These are phyloP conservation scores for Psilocybe azurescens DNA, from an alignment of 768 basidiomycete genomes.

Conservation along the genomic window DNA sequence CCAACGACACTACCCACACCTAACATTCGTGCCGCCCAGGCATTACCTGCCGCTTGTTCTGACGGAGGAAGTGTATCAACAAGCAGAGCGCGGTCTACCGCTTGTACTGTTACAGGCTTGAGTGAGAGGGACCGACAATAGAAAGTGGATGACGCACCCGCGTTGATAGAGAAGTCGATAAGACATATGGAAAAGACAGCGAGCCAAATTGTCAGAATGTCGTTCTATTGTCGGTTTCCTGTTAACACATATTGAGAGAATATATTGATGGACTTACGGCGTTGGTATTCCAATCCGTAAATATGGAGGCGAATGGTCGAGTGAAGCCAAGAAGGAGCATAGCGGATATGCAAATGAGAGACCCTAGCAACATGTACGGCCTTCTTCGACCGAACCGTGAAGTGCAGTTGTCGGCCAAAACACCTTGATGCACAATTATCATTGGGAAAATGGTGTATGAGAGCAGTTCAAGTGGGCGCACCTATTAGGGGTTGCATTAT, in stretches of 20 bases:
- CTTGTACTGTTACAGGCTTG: constrained; percentile 60
- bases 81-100: constrained; percentile 87
- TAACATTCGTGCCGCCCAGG: constrained; percentile 95
- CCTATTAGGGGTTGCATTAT: constrained; percentile 92
- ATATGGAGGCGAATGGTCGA: constrained; percentile 62
- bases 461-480: constrained; percentile 18
- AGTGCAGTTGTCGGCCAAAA: constrained; percentile 84
- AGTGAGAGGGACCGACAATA: not conserved
- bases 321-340: constrained; percentile 89
- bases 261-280: constrained; percentile 29
- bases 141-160: constrained; percentile 33
- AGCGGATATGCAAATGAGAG: constrained; percentile 66
- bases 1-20: constrained; percentile 86
- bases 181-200: constrained; percentile 64
- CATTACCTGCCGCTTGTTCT: constrained; percentile 85
- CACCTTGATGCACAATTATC: constrained; percentile 27
- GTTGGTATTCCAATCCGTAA: constrained; percentile 37
- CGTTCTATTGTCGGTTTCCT: constrained; percentile 46
- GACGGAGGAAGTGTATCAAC: constrained; percentile 82
- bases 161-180: constrained; percentile 65
- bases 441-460: not conserved
- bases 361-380: constrained; percentile 82
- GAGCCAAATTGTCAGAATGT: constrained; percentile 72
- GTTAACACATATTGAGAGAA: not conserved
- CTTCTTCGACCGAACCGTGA: constrained; percentile 85